Evolutionary conservation across 202 grass and related monocot species (phyloP), one percentile per base, ranked within the genome.

Genomic region (Schoenoplectus tabernaemontani): DNA sequence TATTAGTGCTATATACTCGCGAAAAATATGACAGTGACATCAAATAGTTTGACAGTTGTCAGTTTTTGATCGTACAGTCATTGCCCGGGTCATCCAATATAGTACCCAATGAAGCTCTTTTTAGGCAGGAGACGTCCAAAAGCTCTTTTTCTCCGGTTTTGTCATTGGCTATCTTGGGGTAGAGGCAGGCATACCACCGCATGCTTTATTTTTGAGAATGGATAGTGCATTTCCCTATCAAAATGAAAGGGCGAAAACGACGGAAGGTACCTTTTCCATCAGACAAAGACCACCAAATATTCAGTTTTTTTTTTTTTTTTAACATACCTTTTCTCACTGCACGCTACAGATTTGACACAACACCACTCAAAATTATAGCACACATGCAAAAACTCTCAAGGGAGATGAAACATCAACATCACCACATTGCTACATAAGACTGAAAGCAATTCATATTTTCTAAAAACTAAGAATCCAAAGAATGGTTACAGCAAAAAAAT

Each of bases 401-500:
- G 39, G 41, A 80, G 77, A 32, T 34, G 4, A 20, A 80, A 50
- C 30, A 80, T 65, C 59, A 64, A 47, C 59, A 80, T 65, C 59
- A 80, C 2, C 36, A 26, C 56, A 61, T 78, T 11, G 11, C 11
- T 54, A 28, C 56, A 78, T 63, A 28, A 79, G 34, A 80, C 36
- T 1, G 8, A 67, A 41, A 67, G 16, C 23, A 80, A 17, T 48
- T 63, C 59, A 64, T 62, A 61, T 65, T 80, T 70, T 46, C 42
- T 9, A 5, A 64, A 78, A 43, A 60, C 43, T 44, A n/a, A 33
- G 37, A 80, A 64, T 59, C 78, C 42, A 80, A 80, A 63, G 78
- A 80, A 80, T 80, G 22, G 28, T 65, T 80, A 80, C 56, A 65
- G 61, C 9, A 22, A 51, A 26, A 75, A 75, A 53, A 50, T 43